phyloP scores from a whole-genome alignment of 2,329 filamentous ascomycete genomes.

The Stagonosporopsis rhizophila region DNA sequence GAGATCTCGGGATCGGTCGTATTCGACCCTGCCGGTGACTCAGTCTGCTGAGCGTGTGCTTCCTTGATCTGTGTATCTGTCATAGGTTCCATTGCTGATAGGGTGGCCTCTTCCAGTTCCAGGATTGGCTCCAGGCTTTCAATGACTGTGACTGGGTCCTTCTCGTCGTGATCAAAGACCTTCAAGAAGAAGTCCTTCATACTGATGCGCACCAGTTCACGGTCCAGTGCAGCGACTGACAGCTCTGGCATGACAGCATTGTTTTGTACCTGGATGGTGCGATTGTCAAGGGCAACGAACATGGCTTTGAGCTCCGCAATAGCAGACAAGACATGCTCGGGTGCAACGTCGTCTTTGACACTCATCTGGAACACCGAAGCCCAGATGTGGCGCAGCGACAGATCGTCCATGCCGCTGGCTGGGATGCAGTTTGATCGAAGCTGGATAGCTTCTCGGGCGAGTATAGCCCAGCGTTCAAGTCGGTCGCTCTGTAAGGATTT shows the following conservation, averaged over 20 bases:
- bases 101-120: constrained; percentile 61
- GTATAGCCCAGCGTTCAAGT: constrained; percentile 65
- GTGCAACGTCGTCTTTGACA: constrained; percentile 61
- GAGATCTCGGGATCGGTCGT: constrained; percentile 5
- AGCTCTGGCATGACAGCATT: constrained; percentile 89
- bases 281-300: constrained; percentile 57
- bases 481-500: constrained; percentile 64
- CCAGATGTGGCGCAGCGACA: constrained; percentile 70
- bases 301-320: constrained; percentile 68
- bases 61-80: constrained; percentile 21
- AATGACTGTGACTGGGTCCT: constrained; percentile 83
- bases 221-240: constrained; percentile 81
- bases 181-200: constrained; percentile 96
- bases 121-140: constrained; percentile 92
- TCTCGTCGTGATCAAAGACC: constrained; percentile 82
- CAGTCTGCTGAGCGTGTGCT: constrained; percentile 13
- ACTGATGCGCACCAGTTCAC: constrained; percentile 88
- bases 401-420: constrained; percentile 43
- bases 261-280: constrained; percentile 72
- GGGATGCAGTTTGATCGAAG: constrained; percentile 38
- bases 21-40: constrained; percentile 22
- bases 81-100: neutral
- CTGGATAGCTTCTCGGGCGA: constrained; percentile 63
- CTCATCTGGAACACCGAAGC: constrained; percentile 68
- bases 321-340: constrained; percentile 67